Evolutionary conservation across 176 grass and related monocot genomes (phyloP).

Genomic region (Puya raimondii): DNA sequence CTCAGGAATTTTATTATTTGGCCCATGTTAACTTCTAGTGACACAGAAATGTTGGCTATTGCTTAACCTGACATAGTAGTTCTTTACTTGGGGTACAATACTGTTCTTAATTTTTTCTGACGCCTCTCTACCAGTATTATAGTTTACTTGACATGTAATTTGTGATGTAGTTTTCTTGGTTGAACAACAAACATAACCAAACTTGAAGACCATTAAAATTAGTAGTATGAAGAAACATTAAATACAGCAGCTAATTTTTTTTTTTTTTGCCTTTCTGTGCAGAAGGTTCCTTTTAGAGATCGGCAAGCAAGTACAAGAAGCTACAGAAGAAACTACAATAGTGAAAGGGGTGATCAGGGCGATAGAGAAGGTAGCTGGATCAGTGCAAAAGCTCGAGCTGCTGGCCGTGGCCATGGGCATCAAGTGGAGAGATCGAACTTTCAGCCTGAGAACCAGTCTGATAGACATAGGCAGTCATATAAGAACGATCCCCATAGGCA

Average conservation of each 20-base stretch:
- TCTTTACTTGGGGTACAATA: background rate
- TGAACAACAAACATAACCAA: background rate
- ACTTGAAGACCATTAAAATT: slow-evolving; percentile 19
- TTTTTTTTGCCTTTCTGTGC: slow-evolving; percentile 13
- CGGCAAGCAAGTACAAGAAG: slow-evolving; percentile 57
- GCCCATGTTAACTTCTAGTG: background rate
- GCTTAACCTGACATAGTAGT: background rate
- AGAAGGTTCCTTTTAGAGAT: slow-evolving; percentile 61
- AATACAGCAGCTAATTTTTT: slow-evolving; percentile 22
- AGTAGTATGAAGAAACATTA: slow-evolving; percentile 21
- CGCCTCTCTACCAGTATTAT: background rate
- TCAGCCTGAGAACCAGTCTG: slow-evolving; percentile 41
- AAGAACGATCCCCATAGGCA: slow-evolving; percentile 62
- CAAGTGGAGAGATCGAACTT: slow-evolving; percentile 52
- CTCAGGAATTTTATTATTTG: background rate
- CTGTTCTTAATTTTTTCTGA: no score
- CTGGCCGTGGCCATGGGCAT: slow-evolving; percentile 38
- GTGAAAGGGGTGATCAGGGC: slow-evolving; percentile 40
- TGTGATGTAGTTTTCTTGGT: background rate
- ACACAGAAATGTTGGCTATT: background rate
- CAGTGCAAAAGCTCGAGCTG: slow-evolving; percentile 45
- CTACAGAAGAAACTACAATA: slow-evolving; percentile 56
- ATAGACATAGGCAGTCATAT: slow-evolving; percentile 51
- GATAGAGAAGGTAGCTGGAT: slow-evolving; percentile 74
- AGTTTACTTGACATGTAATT: background rate